Conservation (phyloP, 352 stramenopile genomes). For the Phytophthora nicotianae region DNA sequence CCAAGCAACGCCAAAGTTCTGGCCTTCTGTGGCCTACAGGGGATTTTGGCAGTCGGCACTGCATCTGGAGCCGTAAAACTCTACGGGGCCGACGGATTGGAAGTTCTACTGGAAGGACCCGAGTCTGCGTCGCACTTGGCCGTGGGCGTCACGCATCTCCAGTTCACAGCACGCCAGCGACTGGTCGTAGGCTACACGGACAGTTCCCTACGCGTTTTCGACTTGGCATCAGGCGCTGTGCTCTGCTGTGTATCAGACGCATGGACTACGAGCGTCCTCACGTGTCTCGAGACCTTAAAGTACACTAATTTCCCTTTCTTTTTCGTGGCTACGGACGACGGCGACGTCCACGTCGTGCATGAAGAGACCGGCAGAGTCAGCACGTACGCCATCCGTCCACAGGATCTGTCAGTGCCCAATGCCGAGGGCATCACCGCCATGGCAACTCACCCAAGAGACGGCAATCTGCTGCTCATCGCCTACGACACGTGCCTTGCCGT, state of each 20-base stretch:
- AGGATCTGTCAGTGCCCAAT: constrained; percentile 34
- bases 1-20: constrained; percentile 62
- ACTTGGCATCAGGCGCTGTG: constrained; percentile 43
- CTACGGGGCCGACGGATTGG: constrained; percentile 64
- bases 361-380: constrained; percentile 74
- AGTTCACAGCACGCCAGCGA: constrained; percentile 69
- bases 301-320: constrained; percentile 69
- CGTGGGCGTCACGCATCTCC: constrained; percentile 54
- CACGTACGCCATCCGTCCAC: constrained; percentile 67
- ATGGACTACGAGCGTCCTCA: constrained; percentile 76
- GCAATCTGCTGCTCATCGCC: constrained; percentile 65
- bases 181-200: constrained; percentile 69
- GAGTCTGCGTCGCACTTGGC: constrained; percentile 37
- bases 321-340: constrained; percentile 76
- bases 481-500: constrained; percentile 60
- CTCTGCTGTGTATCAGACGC: constrained; percentile 34
- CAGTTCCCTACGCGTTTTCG: constrained; percentile 70
- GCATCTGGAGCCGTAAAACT: constrained; percentile 69
- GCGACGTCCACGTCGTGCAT: constrained; percentile 71
- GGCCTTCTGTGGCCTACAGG: constrained; percentile 66
- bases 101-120: constrained; percentile 60
- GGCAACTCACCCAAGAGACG: constrained; percentile 60
- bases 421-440: constrained; percentile 52
- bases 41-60: constrained; percentile 71
- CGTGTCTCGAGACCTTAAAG: constrained; percentile 63